Conservation (phyloP, 306 rosid genomes). For the Casuarina glauca region DNA sequence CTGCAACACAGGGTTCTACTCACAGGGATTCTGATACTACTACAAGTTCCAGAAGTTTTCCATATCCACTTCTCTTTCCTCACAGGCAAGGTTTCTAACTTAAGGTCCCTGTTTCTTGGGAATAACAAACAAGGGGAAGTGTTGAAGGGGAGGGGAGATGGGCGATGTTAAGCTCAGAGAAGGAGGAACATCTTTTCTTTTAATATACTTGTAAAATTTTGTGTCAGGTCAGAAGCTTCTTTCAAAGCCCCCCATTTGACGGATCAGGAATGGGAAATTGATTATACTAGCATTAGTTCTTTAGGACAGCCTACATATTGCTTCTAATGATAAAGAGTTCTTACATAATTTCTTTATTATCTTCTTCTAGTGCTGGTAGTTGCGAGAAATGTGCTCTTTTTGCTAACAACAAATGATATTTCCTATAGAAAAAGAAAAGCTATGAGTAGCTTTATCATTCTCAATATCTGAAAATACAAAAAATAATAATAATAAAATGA, state of each 20-base stretch:
- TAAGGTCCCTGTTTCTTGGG: neutral
- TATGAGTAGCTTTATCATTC: neutral
- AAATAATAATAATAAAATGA: no score
- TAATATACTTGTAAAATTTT: neutral
- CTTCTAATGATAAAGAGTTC: no score
- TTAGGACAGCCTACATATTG: no score
- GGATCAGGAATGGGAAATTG: neutral
- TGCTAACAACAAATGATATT: neutral
- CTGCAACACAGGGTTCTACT: conserved; percentile 8
- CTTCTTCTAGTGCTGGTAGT: neutral
- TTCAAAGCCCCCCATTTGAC: neutral
- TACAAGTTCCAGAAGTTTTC: conserved; percentile 14
- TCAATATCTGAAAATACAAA: neutral
- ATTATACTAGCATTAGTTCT: neutral
- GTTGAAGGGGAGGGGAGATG: no score
- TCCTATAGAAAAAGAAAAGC: neutral
- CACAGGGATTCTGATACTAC: conserved; percentile 9
- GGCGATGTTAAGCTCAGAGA: neutral
- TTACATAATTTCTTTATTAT: no score
- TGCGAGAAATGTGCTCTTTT: neutral
- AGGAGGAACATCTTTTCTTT: neutral
- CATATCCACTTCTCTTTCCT: conserved; percentile 2
- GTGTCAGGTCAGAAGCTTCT: neutral
- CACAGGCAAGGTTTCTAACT: conserved; percentile 17
- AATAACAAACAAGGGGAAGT: no score